Evolutionary conservation across 2,329 filamentous ascomycete species (phyloP).

Genomic region (Cladophialophora bantiana): DNA sequence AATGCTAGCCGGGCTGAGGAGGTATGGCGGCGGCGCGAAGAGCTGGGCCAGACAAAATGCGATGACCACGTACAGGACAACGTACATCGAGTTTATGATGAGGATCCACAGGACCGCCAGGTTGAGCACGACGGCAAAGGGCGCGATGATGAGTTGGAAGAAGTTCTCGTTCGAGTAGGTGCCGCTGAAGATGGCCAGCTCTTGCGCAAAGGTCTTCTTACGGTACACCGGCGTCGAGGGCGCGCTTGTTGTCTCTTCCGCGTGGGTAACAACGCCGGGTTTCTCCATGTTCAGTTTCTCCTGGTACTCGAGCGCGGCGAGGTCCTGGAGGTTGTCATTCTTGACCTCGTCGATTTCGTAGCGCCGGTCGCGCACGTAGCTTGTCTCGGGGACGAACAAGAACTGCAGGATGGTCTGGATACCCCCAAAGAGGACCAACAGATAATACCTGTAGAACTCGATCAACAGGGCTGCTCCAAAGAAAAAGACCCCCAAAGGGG

Average conservation of each 20-base stretch:
- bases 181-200: slow-evolving; percentile 35
- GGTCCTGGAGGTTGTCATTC: slow-evolving; percentile 28
- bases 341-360: slow-evolving; percentile 41
- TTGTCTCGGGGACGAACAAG: slow-evolving; percentile 42
- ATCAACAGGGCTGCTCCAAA: neutral
- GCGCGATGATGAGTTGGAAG: slow-evolving; percentile 41
- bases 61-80: slow-evolving; percentile 40
- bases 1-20: slow-evolving; percentile 41
- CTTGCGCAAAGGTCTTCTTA: slow-evolving; percentile 31
- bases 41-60: slow-evolving; percentile 42
- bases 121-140: slow-evolving; percentile 44
- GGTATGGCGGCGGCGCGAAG: slow-evolving; percentile 43
- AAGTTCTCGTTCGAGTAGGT: slow-evolving; percentile 31
- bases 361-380: slow-evolving; percentile 38
- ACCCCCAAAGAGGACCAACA: slow-evolving; percentile 41
- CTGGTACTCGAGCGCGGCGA: slow-evolving; percentile 17
- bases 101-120: slow-evolving; percentile 42
- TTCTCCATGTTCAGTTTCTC: slow-evolving; percentile 25
- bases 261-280: slow-evolving; percentile 7
- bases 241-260: slow-evolving; percentile 2
- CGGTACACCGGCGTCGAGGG: slow-evolving; percentile 9
- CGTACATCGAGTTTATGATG: slow-evolving; percentile 36
- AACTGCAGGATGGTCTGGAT: slow-evolving; percentile 40
- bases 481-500: neutral
- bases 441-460: slow-evolving; percentile 23